These are phyloP conservation scores for Naganishia randhawae DNA, from an alignment of 768 basidiomycete genomes.

Conservation along the genomic window DNA sequence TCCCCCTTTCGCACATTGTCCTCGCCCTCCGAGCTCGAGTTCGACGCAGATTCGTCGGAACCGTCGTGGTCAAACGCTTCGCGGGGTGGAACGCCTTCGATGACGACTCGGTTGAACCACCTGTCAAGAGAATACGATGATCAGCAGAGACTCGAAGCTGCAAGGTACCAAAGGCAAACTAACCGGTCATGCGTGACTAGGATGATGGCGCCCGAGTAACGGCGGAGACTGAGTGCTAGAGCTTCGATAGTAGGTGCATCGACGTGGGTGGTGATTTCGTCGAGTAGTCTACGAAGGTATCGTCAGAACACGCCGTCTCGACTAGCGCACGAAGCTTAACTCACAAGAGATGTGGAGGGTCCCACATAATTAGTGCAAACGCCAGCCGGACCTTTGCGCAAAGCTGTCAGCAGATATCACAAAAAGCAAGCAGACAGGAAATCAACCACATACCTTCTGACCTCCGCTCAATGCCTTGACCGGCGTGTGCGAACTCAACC, in stretches of 20 bases:
- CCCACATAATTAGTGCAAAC: slow-evolving; percentile 59
- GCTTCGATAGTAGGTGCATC: slow-evolving; percentile 62
- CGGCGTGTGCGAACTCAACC: slow-evolving; percentile 53
- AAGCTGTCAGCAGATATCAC: background rate
- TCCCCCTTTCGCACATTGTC: slow-evolving; percentile 35
- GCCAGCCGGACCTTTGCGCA: slow-evolving; percentile 59
- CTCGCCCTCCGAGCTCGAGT: background rate
- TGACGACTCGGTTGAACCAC: slow-evolving; percentile 42
- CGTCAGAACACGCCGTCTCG: background rate
- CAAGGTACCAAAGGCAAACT: slow-evolving; percentile 1
- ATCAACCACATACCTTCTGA: slow-evolving; percentile 53
- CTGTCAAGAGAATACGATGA: background rate
- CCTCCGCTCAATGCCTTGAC: slow-evolving; percentile 58
- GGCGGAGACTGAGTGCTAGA: slow-evolving; percentile 57
- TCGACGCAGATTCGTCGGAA: background rate
- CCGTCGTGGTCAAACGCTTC: slow-evolving; percentile 39
- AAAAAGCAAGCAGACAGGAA: background rate
- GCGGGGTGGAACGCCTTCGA: slow-evolving; percentile 39
- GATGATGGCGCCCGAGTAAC: slow-evolving; percentile 59
- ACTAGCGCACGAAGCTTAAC: background rate
- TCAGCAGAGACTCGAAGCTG: background rate
- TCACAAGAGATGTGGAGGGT: slow-evolving; percentile 57
- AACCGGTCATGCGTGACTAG: slow-evolving; percentile 66
- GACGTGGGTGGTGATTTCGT: slow-evolving; percentile 67
- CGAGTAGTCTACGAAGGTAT: slow-evolving; percentile 42